Evolutionary conservation across 371 early-diverging fungal species (phyloP).

Genomic region (Zopfochytrium polystomum): DNA sequence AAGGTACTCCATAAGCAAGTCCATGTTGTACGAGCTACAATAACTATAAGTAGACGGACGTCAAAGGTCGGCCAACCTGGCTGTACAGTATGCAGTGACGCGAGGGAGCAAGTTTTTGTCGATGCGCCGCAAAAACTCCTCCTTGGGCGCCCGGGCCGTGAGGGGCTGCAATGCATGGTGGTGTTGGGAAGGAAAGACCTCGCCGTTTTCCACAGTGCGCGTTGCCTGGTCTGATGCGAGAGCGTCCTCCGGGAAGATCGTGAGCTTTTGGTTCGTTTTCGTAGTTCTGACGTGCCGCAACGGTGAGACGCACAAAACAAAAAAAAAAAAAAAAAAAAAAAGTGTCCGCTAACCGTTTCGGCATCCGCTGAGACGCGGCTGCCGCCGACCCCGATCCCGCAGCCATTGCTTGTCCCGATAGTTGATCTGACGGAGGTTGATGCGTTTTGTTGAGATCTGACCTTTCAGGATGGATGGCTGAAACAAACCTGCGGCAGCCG

Average conservation of each 20-base stretch:
- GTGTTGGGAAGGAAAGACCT: conserved; percentile 9
- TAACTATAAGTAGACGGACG: background rate
- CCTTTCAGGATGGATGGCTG: too few species aligned
- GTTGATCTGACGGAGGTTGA: too few species aligned
- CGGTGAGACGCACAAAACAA: background rate
- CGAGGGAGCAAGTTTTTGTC: conserved; percentile 66
- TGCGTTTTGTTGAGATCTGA: too few species aligned
- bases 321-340: background rate
- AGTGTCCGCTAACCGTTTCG: conserved; percentile 8
- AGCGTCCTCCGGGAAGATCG: conserved; percentile 83
- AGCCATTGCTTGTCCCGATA: too few species aligned
- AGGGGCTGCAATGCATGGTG: conserved; percentile 38
- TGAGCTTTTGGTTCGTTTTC: conserved; percentile 69
- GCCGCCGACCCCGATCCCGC: too few species aligned
- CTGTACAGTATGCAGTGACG: conserved; percentile 91
- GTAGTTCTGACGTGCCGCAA: conserved; percentile 14
- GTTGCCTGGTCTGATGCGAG: conserved; percentile 3
- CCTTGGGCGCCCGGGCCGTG: conserved; percentile 34
- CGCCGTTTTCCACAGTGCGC: conserved; percentile 28
- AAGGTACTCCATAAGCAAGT: conserved; percentile 55
- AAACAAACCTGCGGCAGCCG: too few species aligned
- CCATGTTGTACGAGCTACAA: conserved; percentile 57
- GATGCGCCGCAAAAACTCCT: conserved; percentile 52
- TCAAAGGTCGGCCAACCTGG: conserved; percentile 42
- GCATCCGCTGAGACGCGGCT: conserved; percentile 12